Evolutionary conservation across 148 eudicot species (phyloP), one percentile per base, ranked within the genome.

Genomic region (Bassia scoparia): DNA sequence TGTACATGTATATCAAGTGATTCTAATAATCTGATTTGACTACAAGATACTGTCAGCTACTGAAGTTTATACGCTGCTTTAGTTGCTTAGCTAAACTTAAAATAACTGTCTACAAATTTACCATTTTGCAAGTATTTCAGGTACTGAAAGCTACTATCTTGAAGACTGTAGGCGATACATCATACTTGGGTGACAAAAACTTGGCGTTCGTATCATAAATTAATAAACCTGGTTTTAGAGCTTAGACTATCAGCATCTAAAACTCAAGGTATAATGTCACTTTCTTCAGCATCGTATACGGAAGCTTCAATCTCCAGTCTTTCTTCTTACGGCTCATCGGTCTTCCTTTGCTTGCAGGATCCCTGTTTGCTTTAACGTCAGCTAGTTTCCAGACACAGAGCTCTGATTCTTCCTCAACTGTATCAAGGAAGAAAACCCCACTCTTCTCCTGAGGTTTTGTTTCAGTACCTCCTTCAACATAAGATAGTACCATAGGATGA

Each of bases 341-440:
- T 72, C 87, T 86, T 41, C 99, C 99, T 78, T 89, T 92, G 34
- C 87, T 84, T 41, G 80, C 77, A 27, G 96, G 94, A 74, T 92
- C 94, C 74, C 94, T 82, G 63, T 96, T 96, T 84, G 81, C 99
- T 81, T 71, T 84, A 21, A 96, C 99, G 71, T 92, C 90, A 26
- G 99, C 99, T 84, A 96, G 71, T 80, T 83, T 90, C 97, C 97
- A 96, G 9, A 80, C 76, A 67, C 97, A 91, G 59, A 87, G 78
- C 38, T 81, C 83, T 7, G 85, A 71, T 70, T 95, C 92, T 18
- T 78, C 62, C 70, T 93, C 91, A 31, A 89, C 70, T 12, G 89
- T 80, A 58, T 93, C 98, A 21, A 93, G 81, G 63, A 55, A 82
- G 84, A 87, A 93, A 29, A 95, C 84, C n/a, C 84, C 83, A 52